These are phyloP conservation scores for Fusarium pseudonygamai DNA, from an alignment of 2,329 filamentous ascomycete genomes.

Conservation along the genomic window DNA sequence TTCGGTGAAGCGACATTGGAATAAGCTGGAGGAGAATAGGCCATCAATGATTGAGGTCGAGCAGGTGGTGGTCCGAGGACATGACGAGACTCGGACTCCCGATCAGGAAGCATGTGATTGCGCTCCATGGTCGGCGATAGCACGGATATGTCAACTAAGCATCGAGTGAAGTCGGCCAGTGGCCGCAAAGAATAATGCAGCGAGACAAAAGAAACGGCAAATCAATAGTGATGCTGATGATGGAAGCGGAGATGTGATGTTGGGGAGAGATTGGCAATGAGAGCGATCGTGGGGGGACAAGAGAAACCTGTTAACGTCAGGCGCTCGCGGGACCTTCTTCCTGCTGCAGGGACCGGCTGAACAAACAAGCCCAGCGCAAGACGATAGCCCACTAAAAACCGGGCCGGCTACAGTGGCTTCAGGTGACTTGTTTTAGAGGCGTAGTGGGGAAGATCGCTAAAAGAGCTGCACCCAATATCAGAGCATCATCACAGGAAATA, in stretches of 20 bases:
- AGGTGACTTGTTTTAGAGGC: slow-evolving; percentile 24
- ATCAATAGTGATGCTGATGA: background rate
- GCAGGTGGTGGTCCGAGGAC: slow-evolving; percentile 42
- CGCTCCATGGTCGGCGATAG: slow-evolving; percentile 52
- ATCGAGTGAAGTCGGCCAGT: slow-evolving; percentile 33
- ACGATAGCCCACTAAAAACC: slow-evolving; percentile 32
- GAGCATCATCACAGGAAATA: slow-evolving; percentile 20
- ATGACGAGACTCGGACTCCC: slow-evolving; percentile 40
- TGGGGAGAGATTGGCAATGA: slow-evolving; percentile 24
- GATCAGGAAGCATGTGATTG: slow-evolving; percentile 57
- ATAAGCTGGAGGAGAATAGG: slow-evolving; percentile 40
- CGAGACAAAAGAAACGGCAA: background rate
- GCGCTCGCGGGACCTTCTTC: slow-evolving; percentile 26
- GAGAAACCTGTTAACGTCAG: slow-evolving; percentile 32
- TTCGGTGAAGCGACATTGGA: slow-evolving; percentile 31
- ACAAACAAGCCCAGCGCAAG: slow-evolving; percentile 4
- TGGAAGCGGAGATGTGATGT: slow-evolving; percentile 30
- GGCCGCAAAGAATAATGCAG: slow-evolving; percentile 10
- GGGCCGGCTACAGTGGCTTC: slow-evolving; percentile 38
- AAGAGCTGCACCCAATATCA: slow-evolving; percentile 17
- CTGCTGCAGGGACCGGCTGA: slow-evolving; percentile 43
- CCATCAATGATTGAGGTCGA: slow-evolving; percentile 37
- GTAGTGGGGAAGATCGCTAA: slow-evolving; percentile 38
- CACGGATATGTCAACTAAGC: slow-evolving; percentile 42
- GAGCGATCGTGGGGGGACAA: slow-evolving; percentile 37